phyloP scores from a whole-genome alignment of 2,329 filamentous ascomycete species.

The Botrytis paeoniae region DNA sequence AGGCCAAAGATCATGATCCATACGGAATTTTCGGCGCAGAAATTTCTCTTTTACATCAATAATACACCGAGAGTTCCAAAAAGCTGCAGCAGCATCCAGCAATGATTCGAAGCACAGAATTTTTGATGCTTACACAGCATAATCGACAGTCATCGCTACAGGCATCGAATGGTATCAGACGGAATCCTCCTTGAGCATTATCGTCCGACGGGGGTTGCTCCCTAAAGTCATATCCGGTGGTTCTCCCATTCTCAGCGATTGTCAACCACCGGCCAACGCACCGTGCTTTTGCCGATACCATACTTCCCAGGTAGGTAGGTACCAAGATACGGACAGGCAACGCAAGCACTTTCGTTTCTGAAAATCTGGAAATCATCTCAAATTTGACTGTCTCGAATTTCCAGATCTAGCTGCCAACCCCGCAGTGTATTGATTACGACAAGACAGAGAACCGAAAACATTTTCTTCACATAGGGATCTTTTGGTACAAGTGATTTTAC shows the following conservation, averaged over 20 bases:
- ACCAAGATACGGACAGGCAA: neutral
- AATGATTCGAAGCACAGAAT: neutral
- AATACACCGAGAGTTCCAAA: neutral
- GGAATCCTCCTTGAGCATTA: neutral
- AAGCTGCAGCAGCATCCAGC: neutral
- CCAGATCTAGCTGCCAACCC: neutral
- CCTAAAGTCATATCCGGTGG: neutral
- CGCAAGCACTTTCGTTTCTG: neutral
- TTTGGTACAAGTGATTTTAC: neutral
- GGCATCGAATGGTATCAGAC: neutral
- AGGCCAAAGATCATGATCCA: neutral
- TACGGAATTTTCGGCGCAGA: neutral
- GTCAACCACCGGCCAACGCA: neutral
- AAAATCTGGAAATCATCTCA: neutral
- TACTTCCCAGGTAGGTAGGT: neutral
- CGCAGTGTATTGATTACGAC: neutral
- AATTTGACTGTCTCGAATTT: constrained; percentile 15
- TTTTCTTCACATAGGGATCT: neutral
- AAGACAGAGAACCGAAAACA: constrained; percentile 3
- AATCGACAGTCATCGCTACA: neutral
- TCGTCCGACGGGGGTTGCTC: neutral
- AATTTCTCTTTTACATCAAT: constrained; percentile 1
- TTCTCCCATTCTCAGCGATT: neutral
- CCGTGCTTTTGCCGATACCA: neutral
- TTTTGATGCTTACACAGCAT: neutral